Conservation (phyloP, 805 yeast species). For the Saccharomyces kudriavzevii region DNA sequence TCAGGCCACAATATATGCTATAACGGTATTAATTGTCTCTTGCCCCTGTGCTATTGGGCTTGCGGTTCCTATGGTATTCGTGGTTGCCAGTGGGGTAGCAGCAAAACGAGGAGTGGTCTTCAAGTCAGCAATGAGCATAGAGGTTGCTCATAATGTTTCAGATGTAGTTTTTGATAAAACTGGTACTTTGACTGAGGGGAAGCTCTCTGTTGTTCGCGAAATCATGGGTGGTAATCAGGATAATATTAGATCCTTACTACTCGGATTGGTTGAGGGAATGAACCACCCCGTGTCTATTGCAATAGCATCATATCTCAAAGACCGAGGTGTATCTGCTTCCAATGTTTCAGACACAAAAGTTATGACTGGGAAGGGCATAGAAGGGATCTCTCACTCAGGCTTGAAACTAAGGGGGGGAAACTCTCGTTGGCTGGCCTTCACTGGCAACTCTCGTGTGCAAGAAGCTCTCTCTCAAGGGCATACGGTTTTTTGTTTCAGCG, state of each 20-base stretch:
- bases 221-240: too few relatives aligned
- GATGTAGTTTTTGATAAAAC: neutral
- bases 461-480: neutral
- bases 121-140: neutral
- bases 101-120: neutral
- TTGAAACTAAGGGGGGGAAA: neutral
- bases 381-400: neutral
- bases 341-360: neutral
- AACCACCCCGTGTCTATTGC: neutral
- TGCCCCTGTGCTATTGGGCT: neutral
- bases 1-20: neutral
- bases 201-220: neutral
- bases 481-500: neutral
- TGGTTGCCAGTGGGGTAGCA: neutral
- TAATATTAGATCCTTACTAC: neutral
- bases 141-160: neutral
- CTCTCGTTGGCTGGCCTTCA: neutral
- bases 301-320: neutral
- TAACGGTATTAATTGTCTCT: neutral
- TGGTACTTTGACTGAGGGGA: neutral
- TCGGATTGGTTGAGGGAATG: neutral
- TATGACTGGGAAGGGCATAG: neutral
- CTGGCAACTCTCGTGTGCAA: neutral
- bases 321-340: neutral
- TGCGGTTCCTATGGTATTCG: neutral